Evolutionary conservation across 1,284 basidiomycete species (phyloP), one percentile per base, ranked within the genome.

Genomic region (Sanghuangporus baumii): DNA sequence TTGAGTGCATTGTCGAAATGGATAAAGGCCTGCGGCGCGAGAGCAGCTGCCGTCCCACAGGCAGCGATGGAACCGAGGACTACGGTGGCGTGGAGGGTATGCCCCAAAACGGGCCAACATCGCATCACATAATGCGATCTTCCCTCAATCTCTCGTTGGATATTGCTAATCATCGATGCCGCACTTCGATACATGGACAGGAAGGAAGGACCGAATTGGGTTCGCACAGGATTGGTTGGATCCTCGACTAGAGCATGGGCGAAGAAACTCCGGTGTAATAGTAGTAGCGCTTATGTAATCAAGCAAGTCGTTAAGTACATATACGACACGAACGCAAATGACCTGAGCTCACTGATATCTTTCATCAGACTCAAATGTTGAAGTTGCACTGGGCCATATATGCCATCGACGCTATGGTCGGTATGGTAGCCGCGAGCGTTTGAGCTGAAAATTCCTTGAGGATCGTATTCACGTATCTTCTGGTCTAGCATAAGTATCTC

Each of bases 31-130:
- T 62, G 58, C 6, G 65, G 57, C 8, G 67, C 64, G 31, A 67
- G 52, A 6, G 57, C 54, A 18, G 62, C 64, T 7, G 52, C 41
- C 1, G 66, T 59, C 4, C 60, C 60, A 26, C 59, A 43, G 1
- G 64, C 59, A 14, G 66, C 68, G 1, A 69, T 62, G 8, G 68
- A 67, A 6, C 67, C 68, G 12, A 68, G 38, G 4, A 67, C 57
- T 26, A 68, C 63, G 16, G 55, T 46, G 12, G 59, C 54, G 14
- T 58, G 46, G 6, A 64, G 36, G 38, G 57, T 16, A 20, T 64
- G 62, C 11, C 46, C 57, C 62, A 58, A 61, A 37, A 60, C 23
- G 2, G 60, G 63, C 58, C 60, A 65, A 58, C 66, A 18, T 34
- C 60, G 60, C n/a, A 62, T 41, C 31, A 65, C 7, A 6, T 55